These are phyloP conservation scores for Trichoderma brevicompactum DNA, from an alignment of 2,329 filamentous ascomycete genomes.

Conservation along the genomic window DNA sequence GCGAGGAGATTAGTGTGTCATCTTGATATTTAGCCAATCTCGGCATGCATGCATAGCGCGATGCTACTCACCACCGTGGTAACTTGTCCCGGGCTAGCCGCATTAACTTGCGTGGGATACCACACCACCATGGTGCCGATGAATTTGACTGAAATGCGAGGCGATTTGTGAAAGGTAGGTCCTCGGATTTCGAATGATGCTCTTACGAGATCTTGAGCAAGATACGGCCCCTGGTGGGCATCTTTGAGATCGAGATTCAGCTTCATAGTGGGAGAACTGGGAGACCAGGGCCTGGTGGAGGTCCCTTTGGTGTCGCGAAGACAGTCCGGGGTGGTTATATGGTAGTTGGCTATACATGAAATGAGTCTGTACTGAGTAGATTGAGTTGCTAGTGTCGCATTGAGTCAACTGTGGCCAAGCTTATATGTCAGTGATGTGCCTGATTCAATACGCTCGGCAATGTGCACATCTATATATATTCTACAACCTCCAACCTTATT, in stretches of 20 bases:
- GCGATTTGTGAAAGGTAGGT: constrained; percentile 22
- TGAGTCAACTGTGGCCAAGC: background rate
- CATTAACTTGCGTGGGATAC: constrained; percentile 21
- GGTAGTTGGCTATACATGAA: constrained; percentile 13
- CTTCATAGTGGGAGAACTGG: constrained; percentile 20
- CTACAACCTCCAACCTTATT: background rate
- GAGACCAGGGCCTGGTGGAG: constrained; percentile 13
- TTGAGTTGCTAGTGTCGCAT: background rate
- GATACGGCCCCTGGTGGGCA: constrained; percentile 16
- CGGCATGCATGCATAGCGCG: background rate
- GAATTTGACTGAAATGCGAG: constrained; percentile 22
- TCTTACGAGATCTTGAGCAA: constrained; percentile 6
- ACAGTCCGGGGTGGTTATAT: background rate
- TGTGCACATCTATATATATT: background rate
- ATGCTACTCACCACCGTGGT: constrained; percentile 3
- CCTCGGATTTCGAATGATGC: constrained; percentile 20
- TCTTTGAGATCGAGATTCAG: constrained; percentile 20
- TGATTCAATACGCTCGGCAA: no score
- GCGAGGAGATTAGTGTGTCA: background rate
- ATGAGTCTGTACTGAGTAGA: background rate
- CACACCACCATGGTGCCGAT: constrained; percentile 12
- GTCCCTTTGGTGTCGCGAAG: constrained; percentile 14
- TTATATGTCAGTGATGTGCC: background rate
- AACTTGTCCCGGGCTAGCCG: constrained; percentile 9
- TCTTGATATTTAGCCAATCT: no score